Evolutionary conservation across 495 filamentous ascomycete genomes (phyloP).

Genomic region (Penicillium egyptiacum): DNA sequence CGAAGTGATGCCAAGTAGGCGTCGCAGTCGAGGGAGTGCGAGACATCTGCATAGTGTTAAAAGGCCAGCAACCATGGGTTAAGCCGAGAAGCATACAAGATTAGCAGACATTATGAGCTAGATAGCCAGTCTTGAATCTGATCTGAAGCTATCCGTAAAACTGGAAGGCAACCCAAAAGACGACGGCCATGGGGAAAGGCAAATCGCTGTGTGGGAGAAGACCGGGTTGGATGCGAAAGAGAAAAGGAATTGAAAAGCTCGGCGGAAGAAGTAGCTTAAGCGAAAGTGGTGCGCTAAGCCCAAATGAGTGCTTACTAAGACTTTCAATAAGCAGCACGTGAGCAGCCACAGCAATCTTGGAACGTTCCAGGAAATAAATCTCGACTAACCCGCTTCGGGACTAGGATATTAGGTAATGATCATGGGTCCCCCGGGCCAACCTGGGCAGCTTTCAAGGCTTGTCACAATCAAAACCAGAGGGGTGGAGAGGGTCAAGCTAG

Average conservation of each 20-base stretch:
- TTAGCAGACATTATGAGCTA: constrained; percentile 38
- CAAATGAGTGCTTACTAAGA: neutral
- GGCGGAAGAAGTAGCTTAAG: constrained; percentile 22
- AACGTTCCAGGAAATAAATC: neutral
- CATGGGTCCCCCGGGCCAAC: constrained; percentile 4
- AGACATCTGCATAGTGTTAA: constrained; percentile 59
- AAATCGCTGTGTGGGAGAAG: constrained; percentile 25
- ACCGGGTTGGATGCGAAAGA: constrained; percentile 15
- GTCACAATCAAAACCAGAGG: constrained; percentile 3
- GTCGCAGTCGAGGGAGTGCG: constrained; percentile 64
- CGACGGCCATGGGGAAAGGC: constrained; percentile 34
- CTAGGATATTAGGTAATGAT: constrained; percentile 7
- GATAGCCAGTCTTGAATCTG: constrained; percentile 11
- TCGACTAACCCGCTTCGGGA: constrained; percentile 3
- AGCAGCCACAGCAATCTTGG: neutral
- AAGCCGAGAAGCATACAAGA: constrained; percentile 45
- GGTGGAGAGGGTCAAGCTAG: neutral
- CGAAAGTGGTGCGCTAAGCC: constrained; percentile 26
- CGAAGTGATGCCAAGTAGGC: constrained; percentile 69
- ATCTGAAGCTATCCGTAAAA: constrained; percentile 25
- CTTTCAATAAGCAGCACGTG: neutral
- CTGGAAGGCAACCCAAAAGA: constrained; percentile 27
- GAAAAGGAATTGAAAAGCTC: constrained; percentile 12
- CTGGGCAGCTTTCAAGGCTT: neutral
- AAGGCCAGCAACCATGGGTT: constrained; percentile 37